Conservation (phyloP, 768 basidiomycete species). For the Hypholoma sublateritium region DNA sequence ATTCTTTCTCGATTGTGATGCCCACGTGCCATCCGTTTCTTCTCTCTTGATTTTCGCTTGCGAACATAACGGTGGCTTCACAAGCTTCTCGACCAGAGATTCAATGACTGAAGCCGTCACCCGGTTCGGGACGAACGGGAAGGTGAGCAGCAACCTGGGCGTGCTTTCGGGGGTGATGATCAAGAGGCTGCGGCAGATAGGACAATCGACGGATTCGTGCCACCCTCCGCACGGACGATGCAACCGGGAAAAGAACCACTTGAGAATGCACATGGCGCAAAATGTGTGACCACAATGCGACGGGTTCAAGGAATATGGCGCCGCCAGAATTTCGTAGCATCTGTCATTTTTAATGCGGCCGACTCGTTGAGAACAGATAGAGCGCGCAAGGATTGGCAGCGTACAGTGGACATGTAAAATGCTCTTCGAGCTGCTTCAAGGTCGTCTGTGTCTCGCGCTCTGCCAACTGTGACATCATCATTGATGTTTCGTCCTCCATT, state of each 20-base stretch:
- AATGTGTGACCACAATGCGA: conserved; percentile 67
- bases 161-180: conserved; percentile 49
- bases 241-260: conserved; percentile 68
- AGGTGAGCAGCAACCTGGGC: conserved; percentile 50
- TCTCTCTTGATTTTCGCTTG: conserved; percentile 41
- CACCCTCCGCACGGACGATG: conserved; percentile 63
- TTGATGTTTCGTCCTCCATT: conserved; percentile 41
- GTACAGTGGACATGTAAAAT: conserved; percentile 66
- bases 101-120: conserved; percentile 50
- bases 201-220: conserved; percentile 69
- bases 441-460: conserved; percentile 40
- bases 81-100: conserved; percentile 51
- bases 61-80: conserved; percentile 31
- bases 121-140: conserved; percentile 67
- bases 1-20: conserved; percentile 32
- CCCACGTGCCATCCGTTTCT: conserved; percentile 38
- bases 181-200: conserved; percentile 59
- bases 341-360: conserved; percentile 30
- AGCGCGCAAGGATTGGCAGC: conserved; percentile 20
- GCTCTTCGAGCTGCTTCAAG: conserved; percentile 57
- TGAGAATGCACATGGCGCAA: conserved; percentile 64
- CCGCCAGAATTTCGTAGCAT: conserved; percentile 65
- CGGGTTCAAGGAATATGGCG: conserved; percentile 56
- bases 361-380: background rate
- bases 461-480: conserved; percentile 40